phyloP scores from a whole-genome alignment of 352 stramenopile genomes.

The Pythium diclinum region DNA sequence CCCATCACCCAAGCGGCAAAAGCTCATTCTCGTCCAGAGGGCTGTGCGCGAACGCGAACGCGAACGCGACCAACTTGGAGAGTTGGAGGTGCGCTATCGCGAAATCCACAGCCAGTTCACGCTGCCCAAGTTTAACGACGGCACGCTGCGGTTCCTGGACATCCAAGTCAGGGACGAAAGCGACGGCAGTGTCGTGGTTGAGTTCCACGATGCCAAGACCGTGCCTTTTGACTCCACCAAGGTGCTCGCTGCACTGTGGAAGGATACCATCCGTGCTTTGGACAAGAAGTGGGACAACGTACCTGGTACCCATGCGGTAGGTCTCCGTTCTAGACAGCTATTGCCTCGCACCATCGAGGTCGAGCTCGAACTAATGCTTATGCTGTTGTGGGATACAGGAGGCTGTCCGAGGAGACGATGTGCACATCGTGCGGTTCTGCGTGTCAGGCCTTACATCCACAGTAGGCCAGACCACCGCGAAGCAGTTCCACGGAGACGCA shows the following conservation, averaged over 20 bases:
- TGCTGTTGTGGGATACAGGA: background rate
- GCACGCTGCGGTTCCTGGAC: conserved; percentile 6
- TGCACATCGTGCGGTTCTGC: background rate
- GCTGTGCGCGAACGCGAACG: background rate
- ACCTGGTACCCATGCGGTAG: background rate
- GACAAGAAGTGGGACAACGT: background rate
- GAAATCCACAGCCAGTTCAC: conserved; percentile 4
- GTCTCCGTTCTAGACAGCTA: background rate
- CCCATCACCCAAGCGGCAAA: background rate
- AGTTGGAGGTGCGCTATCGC: background rate
- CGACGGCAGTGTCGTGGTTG: background rate
- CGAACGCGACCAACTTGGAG: background rate
- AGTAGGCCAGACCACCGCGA: background rate
- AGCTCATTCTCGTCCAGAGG: background rate
- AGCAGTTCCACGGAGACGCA: background rate
- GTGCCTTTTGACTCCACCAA: background rate
- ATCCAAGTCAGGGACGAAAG: conserved; percentile 1
- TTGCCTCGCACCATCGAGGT: background rate
- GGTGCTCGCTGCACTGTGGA: conserved; percentile 9
- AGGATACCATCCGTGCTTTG: background rate
- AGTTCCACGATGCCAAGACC: background rate
- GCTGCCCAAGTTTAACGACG: conserved; percentile 9
- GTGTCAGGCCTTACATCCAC: background rate
- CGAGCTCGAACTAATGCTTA: background rate
- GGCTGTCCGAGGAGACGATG: background rate